Evolutionary conservation across 2,329 filamentous ascomycete genomes (phyloP).

Genomic region (Trichoderma arundinaceum): DNA sequence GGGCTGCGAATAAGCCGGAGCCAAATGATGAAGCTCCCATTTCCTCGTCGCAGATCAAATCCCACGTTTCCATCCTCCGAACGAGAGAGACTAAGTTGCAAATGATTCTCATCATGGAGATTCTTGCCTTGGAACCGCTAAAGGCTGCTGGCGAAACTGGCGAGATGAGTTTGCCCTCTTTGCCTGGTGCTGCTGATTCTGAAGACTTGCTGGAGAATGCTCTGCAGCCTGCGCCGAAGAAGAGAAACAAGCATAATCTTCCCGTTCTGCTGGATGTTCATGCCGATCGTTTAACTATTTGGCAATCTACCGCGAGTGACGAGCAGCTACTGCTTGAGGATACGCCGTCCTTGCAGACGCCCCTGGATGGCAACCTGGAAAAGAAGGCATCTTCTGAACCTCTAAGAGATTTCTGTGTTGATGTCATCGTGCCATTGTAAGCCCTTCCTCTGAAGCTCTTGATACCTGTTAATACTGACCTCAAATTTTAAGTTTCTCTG

Average conservation of each 20-base stretch:
- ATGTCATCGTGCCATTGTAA: slow-evolving; percentile 81
- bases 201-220: slow-evolving; percentile 40
- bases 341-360: slow-evolving; percentile 48
- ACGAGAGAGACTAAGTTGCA: slow-evolving; percentile 81
- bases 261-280: slow-evolving; percentile 72
- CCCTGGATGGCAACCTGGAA: slow-evolving; percentile 45
- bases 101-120: slow-evolving; percentile 78
- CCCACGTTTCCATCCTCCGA: slow-evolving; percentile 68
- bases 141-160: slow-evolving; percentile 48
- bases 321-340: slow-evolving; percentile 58
- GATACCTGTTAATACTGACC: slow-evolving; percentile 43
- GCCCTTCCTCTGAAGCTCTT: slow-evolving; percentile 38
- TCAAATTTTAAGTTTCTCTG: slow-evolving; percentile 64
- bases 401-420: slow-evolving; percentile 76
- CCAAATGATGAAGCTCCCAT: slow-evolving; percentile 55
- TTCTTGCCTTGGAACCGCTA: slow-evolving; percentile 70
- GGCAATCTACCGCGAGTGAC: slow-evolving; percentile 75
- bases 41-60: slow-evolving; percentile 61
- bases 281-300: slow-evolving; percentile 80
- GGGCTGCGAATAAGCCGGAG: slow-evolving; percentile 63
- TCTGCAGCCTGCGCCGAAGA: slow-evolving; percentile 51
- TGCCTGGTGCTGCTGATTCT: slow-evolving; percentile 46
- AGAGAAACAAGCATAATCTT: slow-evolving; percentile 67
- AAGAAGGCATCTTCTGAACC: slow-evolving; percentile 62
- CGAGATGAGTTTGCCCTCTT: slow-evolving; percentile 55